Conservation (phyloP, 1,284 basidiomycete species). For the Irpex lacteus region DNA sequence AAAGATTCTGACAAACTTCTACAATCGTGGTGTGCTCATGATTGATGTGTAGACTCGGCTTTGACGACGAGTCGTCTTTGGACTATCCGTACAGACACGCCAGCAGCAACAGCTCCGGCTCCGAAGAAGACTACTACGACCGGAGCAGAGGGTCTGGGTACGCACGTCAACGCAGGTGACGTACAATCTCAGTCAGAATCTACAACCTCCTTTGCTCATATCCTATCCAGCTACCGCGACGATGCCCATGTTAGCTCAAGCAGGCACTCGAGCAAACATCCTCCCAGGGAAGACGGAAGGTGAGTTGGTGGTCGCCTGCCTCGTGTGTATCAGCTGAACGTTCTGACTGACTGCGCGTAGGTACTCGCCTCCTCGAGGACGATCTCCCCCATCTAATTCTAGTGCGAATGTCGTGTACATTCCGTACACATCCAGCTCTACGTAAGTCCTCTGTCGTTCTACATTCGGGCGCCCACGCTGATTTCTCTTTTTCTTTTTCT, state of each 20-base stretch:
- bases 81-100: slow-evolving; percentile 13
- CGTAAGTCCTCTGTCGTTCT: background rate
- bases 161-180: background rate
- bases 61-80: slow-evolving; percentile 20
- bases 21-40: background rate
- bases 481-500: background rate
- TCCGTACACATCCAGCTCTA: background rate
- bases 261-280: background rate
- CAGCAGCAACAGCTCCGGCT: slow-evolving; percentile 10
- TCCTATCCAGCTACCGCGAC: background rate
- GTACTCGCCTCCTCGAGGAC: background rate
- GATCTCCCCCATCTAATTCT: background rate
- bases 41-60: slow-evolving; percentile 20
- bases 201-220: background rate
- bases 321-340: background rate
- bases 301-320: background rate
- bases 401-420: slow-evolving; percentile 6
- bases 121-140: slow-evolving; percentile 17
- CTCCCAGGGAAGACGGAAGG: background rate
- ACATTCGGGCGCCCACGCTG: background rate
- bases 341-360: background rate
- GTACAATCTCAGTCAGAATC: background rate
- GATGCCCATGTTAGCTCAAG: background rate
- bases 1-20: background rate
- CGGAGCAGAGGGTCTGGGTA: slow-evolving; percentile 7